Percentiles rank a stretch among this genome's conserved stretches.
These are phyloP conservation scores for Pelagophyceae sp. DNA, from an alignment of 352 stramenopile species.

Conservation along the genomic window DNA sequence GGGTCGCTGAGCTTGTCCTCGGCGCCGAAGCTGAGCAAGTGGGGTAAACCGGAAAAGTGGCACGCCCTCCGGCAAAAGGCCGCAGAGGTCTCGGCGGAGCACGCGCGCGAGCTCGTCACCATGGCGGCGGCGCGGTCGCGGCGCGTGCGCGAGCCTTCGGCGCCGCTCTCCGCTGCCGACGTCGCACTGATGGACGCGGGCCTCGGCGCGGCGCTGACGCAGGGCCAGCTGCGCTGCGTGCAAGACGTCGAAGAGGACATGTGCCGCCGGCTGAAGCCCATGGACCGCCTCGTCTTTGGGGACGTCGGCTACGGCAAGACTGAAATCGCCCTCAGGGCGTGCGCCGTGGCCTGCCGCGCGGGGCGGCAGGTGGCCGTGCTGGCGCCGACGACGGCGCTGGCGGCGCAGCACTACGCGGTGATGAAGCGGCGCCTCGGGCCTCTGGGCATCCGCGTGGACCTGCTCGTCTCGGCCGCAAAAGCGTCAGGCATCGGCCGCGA, in stretches of 20 bases:
- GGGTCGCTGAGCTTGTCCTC: too few species aligned
- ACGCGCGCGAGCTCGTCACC: conserved; percentile 51
- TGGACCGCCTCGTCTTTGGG: conserved; percentile 65
- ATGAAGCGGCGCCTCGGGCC: conserved; percentile 43
- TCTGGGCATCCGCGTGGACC: background rate
- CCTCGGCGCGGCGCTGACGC: conserved; percentile 51
- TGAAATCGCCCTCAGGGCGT: conserved; percentile 59
- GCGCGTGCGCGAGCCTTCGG: conserved; percentile 40
- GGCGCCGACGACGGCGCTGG: conserved; percentile 62
- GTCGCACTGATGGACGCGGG: conserved; percentile 47
- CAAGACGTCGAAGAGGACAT: conserved; percentile 68
- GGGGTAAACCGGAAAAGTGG: background rate
- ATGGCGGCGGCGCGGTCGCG: conserved; percentile 52
- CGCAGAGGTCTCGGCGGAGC: background rate
- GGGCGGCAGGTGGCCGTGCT: conserved; percentile 57
- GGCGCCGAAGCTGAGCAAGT: background rate
- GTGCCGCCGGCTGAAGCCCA: conserved; percentile 59
- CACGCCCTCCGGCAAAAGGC: background rate
- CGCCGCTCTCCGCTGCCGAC: conserved; percentile 39
- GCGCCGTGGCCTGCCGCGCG: conserved; percentile 52
- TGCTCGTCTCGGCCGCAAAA: background rate
- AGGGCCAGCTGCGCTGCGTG: conserved; percentile 55
- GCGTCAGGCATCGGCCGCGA: background rate
- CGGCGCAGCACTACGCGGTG: conserved; percentile 63
- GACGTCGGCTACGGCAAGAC: conserved; percentile 70